These are phyloP conservation scores for Penicillium maclennaniae DNA, from an alignment of 495 filamentous ascomycete genomes.

Conservation along the genomic window DNA sequence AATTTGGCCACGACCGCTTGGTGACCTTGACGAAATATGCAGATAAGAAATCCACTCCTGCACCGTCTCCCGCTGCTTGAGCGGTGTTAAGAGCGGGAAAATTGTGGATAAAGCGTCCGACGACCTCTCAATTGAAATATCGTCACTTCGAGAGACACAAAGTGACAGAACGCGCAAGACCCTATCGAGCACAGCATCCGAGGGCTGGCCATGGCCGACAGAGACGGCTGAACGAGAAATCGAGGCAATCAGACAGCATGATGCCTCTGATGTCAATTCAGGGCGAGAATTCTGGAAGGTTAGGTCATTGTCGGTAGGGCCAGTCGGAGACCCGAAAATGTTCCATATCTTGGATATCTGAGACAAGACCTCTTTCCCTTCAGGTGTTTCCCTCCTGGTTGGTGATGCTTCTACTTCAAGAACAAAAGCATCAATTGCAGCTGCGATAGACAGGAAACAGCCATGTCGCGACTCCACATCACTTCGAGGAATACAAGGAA, in stretches of 20 bases:
- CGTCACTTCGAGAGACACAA: constrained; percentile 45
- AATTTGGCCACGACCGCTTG: constrained; percentile 45
- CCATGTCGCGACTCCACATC: constrained; percentile 68
- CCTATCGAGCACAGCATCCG: constrained; percentile 29
- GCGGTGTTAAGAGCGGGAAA: constrained; percentile 34
- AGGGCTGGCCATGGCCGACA: constrained; percentile 11
- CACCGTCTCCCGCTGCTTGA: constrained; percentile 32
- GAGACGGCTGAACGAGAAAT: constrained; percentile 23
- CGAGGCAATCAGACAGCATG: constrained; percentile 51
- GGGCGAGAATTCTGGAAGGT: constrained; percentile 55
- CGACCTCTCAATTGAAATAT: constrained; percentile 44
- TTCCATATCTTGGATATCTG: constrained; percentile 36
- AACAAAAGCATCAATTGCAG: constrained; percentile 34
- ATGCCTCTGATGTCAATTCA: constrained; percentile 65
- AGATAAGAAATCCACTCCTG: constrained; percentile 39
- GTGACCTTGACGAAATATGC: constrained; percentile 33
- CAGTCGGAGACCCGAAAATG: constrained; percentile 33
- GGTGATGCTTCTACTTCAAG: constrained; percentile 6
- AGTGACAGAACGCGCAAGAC: constrained; percentile 38
- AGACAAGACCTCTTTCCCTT: constrained; percentile 18
- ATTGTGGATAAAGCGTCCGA: constrained; percentile 43
- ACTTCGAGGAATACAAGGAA: constrained; percentile 48
- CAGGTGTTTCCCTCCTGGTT: constrained; percentile 10
- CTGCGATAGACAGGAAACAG: constrained; percentile 58
- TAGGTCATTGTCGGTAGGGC: constrained; percentile 41